These are phyloP conservation scores for Jimgerdemannia lactiflua DNA, from an alignment of 192 early-diverging fungal genomes.

Conservation along the genomic window DNA sequence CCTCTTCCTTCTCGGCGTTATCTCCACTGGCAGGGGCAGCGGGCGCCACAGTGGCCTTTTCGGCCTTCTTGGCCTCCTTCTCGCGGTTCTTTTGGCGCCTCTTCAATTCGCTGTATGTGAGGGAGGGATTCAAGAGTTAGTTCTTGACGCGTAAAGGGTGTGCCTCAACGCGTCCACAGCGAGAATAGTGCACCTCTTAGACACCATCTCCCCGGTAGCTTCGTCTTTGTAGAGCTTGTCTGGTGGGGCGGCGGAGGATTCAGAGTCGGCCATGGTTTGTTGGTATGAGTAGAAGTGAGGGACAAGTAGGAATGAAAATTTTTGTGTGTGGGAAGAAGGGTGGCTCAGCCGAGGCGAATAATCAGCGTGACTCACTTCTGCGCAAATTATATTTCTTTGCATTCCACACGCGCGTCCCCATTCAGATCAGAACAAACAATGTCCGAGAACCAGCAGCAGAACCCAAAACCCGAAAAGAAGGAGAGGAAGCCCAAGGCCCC, in stretches of 20 bases:
- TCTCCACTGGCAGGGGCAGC: conserved; percentile 40
- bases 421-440: too few species aligned
- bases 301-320: neutral
- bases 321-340: neutral
- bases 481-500: conserved; percentile 42
- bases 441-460: neutral
- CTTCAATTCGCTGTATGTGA: conserved; percentile 80
- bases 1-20: conserved; percentile 70
- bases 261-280: neutral
- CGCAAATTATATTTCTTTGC: too few species aligned
- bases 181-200: conserved; percentile 72
- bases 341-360: too few species aligned
- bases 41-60: conserved; percentile 53
- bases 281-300: neutral
- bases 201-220: conserved; percentile 91
- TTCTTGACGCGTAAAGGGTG: neutral
- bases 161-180: neutral
- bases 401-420: too few species aligned
- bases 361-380: too few species aligned
- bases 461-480: conserved; percentile 38
- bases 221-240: conserved; percentile 70
- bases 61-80: conserved; percentile 75
- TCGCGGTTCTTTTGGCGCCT: conserved; percentile 83
- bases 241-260: conserved; percentile 1
- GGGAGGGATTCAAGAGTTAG: neutral